These are phyloP conservation scores for Fusarium multiceps DNA, from an alignment of 2,329 filamentous ascomycete genomes.

Conservation along the genomic window DNA sequence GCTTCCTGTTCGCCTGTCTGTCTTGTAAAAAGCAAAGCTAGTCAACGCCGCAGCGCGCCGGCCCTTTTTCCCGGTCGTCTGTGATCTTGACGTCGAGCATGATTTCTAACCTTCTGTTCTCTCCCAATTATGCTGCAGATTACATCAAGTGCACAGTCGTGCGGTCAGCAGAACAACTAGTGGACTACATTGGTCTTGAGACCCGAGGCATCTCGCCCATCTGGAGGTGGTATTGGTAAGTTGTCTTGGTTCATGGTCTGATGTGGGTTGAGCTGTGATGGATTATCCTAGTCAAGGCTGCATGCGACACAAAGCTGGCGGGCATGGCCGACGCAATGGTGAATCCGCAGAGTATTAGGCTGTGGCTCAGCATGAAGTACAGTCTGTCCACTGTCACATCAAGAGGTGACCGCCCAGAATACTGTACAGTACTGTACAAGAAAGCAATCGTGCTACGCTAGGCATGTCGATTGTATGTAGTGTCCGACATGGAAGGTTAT, in stretches of 20 bases:
- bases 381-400: conserved; percentile 24
- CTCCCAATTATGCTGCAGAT: background rate
- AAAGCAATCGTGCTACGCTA: background rate
- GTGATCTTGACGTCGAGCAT: background rate
- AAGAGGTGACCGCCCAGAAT: conserved; percentile 22
- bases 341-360: conserved; percentile 30
- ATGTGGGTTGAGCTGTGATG: conserved; percentile 37
- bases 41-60: conserved; percentile 23
- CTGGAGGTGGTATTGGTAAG: background rate
- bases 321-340: conserved; percentile 30
- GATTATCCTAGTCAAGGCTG: conserved; percentile 42
- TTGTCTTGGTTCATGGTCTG: conserved; percentile 40
- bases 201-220: background rate
- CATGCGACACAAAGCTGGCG: conserved; percentile 37
- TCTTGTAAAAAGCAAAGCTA: conserved; percentile 39
- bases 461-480: conserved; percentile 5
- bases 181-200: background rate
- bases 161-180: background rate
- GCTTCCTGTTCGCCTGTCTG: conserved; percentile 35
- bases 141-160: background rate
- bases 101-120: background rate
- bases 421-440: conserved; percentile 12
- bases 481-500: conserved; percentile 29
- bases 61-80: conserved; percentile 13
- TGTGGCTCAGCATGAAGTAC: conserved; percentile 41